A percentile compares a stretch with the other conserved stretches of the same genome.
Evolutionary conservation across 768 basidiomycete genomes (phyloP).

Genomic region (Psilocybe azurescens): DNA sequence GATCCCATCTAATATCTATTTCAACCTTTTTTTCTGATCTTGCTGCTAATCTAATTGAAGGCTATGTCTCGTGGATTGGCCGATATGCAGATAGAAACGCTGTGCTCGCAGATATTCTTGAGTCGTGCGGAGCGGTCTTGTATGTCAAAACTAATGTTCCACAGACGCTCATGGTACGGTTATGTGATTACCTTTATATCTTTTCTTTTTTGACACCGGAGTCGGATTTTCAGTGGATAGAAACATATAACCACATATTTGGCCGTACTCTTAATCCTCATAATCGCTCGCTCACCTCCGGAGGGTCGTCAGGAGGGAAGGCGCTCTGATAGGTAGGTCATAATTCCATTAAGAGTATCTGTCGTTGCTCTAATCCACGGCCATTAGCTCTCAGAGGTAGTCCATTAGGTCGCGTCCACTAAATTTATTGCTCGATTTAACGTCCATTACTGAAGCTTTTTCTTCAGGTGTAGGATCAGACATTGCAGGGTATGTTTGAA

Average conservation of each 20-base stretch:
- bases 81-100: slow-evolving; percentile 61
- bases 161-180: slow-evolving; percentile 71
- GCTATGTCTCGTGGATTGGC: slow-evolving; percentile 78
- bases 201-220: not conserved
- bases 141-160: slow-evolving; percentile 81
- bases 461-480: slow-evolving; percentile 80
- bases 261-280: slow-evolving; percentile 80
- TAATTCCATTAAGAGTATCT: not conserved
- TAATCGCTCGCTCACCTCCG: slow-evolving; percentile 72
- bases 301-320: slow-evolving; percentile 92
- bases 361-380: not conserved
- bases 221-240: slow-evolving; percentile 58
- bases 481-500: slow-evolving; percentile 64
- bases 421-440: not conserved
- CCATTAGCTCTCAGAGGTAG: slow-evolving; percentile 47
- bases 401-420: slow-evolving; percentile 36
- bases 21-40: not conserved
- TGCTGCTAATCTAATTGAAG: slow-evolving; percentile 31
- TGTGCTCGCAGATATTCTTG: slow-evolving; percentile 67
- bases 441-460: not conserved
- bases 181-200: not conserved
- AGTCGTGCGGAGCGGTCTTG: slow-evolving; percentile 68
- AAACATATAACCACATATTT: slow-evolving; percentile 80
- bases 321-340: slow-evolving; percentile 65
- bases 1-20: not conserved